These are phyloP conservation scores for Globisporangium heterothallicum DNA, from an alignment of 352 stramenopile genomes.

Conservation along the genomic window DNA sequence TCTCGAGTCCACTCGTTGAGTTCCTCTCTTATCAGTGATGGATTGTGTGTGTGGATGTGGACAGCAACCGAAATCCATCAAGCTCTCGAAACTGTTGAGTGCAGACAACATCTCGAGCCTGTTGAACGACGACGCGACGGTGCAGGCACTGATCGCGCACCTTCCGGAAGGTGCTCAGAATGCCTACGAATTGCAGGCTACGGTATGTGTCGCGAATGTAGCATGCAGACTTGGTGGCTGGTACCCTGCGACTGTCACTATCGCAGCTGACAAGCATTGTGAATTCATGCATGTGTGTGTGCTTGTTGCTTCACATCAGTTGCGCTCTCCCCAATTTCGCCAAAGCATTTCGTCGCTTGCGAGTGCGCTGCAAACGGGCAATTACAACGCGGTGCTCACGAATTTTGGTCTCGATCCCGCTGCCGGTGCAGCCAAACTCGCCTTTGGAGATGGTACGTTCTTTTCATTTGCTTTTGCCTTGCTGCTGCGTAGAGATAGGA, in stretches of 20 bases:
- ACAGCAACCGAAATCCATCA: slow-evolving; percentile 57
- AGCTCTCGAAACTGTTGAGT: slow-evolving; percentile 57
- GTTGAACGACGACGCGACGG: slow-evolving; percentile 52
- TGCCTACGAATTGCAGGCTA: slow-evolving; percentile 63
- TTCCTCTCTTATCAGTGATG: neutral
- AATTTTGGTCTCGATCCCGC: slow-evolving; percentile 87
- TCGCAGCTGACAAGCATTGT: too few relatives aligned
- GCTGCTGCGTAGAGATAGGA: neutral
- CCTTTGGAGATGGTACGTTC: slow-evolving; percentile 73
- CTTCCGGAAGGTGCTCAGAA: slow-evolving; percentile 81
- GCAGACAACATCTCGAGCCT: slow-evolving; percentile 51
- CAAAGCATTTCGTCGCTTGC: slow-evolving; percentile 86
- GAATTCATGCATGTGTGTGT: neutral
- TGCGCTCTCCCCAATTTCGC: slow-evolving; percentile 81
- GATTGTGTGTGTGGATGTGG: neutral
- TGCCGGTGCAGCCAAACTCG: slow-evolving; percentile 73
- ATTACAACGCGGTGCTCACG: slow-evolving; percentile 87
- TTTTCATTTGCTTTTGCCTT: neutral
- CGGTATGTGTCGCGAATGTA: too few relatives aligned
- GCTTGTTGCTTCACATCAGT: slow-evolving; percentile 18
- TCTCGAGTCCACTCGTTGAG: too few relatives aligned
- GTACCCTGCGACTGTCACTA: neutral
- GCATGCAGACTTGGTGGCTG: too few relatives aligned
- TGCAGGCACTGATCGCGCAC: slow-evolving; percentile 57
- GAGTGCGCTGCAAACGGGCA: slow-evolving; percentile 81